Evolutionary conservation across 2,329 filamentous ascomycete species (phyloP).

Genomic region (Diplodia corticola): DNA sequence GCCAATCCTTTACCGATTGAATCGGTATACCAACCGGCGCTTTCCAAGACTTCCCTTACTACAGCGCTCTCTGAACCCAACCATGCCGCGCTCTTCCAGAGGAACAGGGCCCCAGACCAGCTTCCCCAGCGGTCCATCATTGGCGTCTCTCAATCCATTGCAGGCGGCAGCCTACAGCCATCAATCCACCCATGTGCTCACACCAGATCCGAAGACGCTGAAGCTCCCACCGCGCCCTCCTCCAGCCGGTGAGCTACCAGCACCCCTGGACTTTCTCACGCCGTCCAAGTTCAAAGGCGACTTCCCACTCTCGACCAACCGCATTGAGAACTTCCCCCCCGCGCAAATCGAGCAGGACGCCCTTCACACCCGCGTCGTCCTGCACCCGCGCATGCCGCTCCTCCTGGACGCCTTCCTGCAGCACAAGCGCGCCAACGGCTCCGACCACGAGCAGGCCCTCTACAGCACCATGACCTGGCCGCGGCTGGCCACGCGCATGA

Average conservation of each 20-base stretch:
- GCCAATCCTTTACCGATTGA: too few species aligned
- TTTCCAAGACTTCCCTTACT: too few species aligned
- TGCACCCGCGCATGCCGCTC: slow-evolving; percentile 31
- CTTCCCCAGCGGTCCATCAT: too few species aligned
- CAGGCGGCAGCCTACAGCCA: too few species aligned
- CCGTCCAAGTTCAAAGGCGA: neutral
- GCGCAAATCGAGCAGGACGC: slow-evolving; percentile 26
- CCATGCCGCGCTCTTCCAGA: too few species aligned
- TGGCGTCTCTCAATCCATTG: too few species aligned
- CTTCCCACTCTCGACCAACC: slow-evolving; percentile 23
- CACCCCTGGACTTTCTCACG: slow-evolving; percentile 12
- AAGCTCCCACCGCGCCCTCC: neutral
- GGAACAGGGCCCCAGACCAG: too few species aligned
- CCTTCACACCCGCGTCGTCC: slow-evolving; percentile 30
- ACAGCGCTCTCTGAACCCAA: too few species aligned
- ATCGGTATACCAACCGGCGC: too few species aligned
- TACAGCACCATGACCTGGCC: slow-evolving; percentile 28
- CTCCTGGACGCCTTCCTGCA: slow-evolving; percentile 32
- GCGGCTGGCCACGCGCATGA: slow-evolving; percentile 30
- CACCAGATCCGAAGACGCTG: too few species aligned
- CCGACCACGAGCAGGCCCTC: slow-evolving; percentile 30
- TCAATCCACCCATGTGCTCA: too few species aligned
- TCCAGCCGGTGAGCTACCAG: neutral
- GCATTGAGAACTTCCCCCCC: slow-evolving; percentile 29
- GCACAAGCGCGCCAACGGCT: slow-evolving; percentile 33